Conservation (phyloP, 2,329 filamentous ascomycete genomes). For the Talaromyces sp. region DNA sequence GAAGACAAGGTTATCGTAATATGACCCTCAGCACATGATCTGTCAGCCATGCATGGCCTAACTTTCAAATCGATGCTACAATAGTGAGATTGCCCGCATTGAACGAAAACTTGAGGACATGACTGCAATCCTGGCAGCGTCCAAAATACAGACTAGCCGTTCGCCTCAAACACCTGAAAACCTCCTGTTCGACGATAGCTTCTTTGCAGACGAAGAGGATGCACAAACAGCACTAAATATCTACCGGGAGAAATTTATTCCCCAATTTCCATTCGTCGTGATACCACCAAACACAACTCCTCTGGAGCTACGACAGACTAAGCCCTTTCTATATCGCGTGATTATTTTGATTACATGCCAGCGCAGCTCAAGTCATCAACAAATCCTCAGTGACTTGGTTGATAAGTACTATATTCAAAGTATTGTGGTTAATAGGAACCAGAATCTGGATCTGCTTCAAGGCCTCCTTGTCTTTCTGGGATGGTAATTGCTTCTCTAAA, state of each 20-base stretch:
- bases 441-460: not conserved
- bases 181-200: not conserved
- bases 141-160: not conserved
- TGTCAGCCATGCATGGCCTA: not conserved
- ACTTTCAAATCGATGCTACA: not conserved
- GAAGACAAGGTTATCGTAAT: not conserved
- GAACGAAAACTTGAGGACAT: not conserved
- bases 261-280: not conserved
- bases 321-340: not conserved
- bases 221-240: not conserved
- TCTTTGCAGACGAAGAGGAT: not conserved
- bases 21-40: not conserved
- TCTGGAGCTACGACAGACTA: not conserved
- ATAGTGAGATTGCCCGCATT: not conserved
- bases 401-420: not conserved
- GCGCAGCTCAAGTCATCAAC: not conserved
- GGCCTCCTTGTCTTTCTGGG: not conserved
- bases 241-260: not conserved
- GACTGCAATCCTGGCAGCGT: not conserved
- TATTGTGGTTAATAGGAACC: not conserved
- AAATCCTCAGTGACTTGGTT: not conserved
- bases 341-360: not conserved
- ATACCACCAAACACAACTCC: not conserved
- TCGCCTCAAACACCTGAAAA: not conserved
- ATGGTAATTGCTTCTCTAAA: not conserved